Base-by-base conservation (phyloP, 2,329 filamentous ascomycete species). In the Mycosphaerella sp. region DNA sequence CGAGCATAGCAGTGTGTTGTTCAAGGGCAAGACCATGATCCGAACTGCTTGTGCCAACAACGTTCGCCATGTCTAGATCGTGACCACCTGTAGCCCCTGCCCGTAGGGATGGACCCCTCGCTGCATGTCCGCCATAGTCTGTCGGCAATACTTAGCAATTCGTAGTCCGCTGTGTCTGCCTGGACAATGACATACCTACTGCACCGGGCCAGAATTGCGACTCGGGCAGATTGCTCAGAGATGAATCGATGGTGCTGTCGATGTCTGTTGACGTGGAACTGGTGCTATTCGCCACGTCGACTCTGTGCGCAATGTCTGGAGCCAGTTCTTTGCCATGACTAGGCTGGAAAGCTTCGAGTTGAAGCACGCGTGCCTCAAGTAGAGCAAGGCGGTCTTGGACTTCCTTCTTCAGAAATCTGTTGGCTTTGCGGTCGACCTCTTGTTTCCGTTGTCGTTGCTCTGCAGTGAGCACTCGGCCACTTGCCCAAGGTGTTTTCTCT, bases 361-460 rank as follows among this genome's bases (percentile, higher is more conserved):
- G 48, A 18, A 58, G 32, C 5, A 59, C 55, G 5, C 52, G 50
- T 35, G 56, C 55, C 50, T 59, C 57, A 13, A 59, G 53, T 44
- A 54, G 47, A 13, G 55, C 45, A 13, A 59, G 50, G 14, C 57
- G 51, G 34, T 59, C 57, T 41, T 59, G 57, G 18, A 59, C 57
- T 50, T 59, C 57, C 47, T 59, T 59, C 49, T 59, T 59, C 46
- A 59, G 41, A 35, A 59, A 59, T 6, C 57, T 48, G 43, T 59
- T 59, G n/a, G 57, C 57, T 36, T 56, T 59, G 4, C 57, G 54
- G 43, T 59, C 57, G 25, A 57, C 57, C 40, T 59, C 57, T 46
- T 59, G 57, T 42, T 59, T 59, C 41, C 57, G 42, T 30, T 56
- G 55, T 25, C 57, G 53, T 50, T 59, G 57, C 45, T 59, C 57